Evolutionary conservation across 2,329 filamentous ascomycete genomes (phyloP).

Genomic region (Aspergillus sp.): DNA sequence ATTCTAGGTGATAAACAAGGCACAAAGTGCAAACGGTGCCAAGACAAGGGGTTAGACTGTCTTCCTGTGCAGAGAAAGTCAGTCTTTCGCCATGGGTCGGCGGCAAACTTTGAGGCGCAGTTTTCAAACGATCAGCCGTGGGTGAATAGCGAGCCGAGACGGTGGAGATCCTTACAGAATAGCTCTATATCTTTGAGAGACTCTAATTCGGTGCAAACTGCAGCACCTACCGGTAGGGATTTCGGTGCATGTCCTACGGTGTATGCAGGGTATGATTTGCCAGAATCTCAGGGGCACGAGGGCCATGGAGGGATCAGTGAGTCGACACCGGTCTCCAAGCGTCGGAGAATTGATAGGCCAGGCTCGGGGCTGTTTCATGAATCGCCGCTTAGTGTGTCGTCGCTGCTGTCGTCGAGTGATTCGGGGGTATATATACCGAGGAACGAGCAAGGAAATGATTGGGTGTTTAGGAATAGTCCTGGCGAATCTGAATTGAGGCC

Average conservation of each 20-base stretch:
- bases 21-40: slow-evolving; percentile 11
- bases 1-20: slow-evolving; percentile 10
- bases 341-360: not conserved
- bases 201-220: not conserved
- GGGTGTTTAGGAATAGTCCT: not conserved
- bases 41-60: slow-evolving; percentile 9
- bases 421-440: not conserved
- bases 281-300: not conserved
- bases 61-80: slow-evolving; percentile 6
- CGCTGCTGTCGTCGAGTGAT: not conserved
- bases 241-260: not conserved
- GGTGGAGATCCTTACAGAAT: slow-evolving; percentile 5
- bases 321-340: not conserved
- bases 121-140: slow-evolving; percentile 13
- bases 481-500: not conserved
- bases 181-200: no score
- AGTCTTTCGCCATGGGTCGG: slow-evolving; percentile 14
- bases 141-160: slow-evolving; percentile 17
- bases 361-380: not conserved
- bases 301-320: not conserved
- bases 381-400: not conserved
- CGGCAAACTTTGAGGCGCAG: slow-evolving; percentile 6
- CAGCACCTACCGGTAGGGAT: not conserved
- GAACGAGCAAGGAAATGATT: not conserved
- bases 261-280: not conserved